Percentiles rank a stretch among this genome's conserved stretches.
Evolutionary conservation across 805 yeast species (phyloP).

Genomic region (Hanseniaspora hatyaiensis): DNA sequence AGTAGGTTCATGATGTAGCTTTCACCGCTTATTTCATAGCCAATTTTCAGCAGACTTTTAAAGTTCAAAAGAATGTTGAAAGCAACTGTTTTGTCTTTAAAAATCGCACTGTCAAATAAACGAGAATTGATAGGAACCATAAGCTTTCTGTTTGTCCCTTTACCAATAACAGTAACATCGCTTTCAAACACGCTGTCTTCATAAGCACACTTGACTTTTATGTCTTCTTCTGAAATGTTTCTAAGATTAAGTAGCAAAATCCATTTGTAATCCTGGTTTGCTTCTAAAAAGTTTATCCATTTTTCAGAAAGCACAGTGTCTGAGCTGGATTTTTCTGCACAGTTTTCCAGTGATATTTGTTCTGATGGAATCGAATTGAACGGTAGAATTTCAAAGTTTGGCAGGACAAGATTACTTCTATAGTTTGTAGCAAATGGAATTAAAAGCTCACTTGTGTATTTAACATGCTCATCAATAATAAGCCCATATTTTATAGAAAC

Average conservation of each 20-base stretch:
- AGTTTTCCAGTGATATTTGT: background rate
- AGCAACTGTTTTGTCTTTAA: background rate
- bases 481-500: slow-evolving; percentile 25
- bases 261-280: slow-evolving; percentile 14
- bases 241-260: slow-evolving; percentile 61
- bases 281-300: slow-evolving; percentile 9
- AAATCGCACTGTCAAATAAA: background rate
- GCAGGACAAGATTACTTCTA: slow-evolving; percentile 14
- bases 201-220: slow-evolving; percentile 31
- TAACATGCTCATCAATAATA: slow-evolving; percentile 18
- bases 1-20: slow-evolving; percentile 46
- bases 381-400: slow-evolving; percentile 16
- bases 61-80: slow-evolving; percentile 10
- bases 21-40: background rate
- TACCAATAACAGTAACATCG: slow-evolving; percentile 28
- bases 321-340: background rate
- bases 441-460: background rate
- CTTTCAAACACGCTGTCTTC: slow-evolving; percentile 21
- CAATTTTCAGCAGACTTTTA: background rate
- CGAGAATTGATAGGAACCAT: slow-evolving; percentile 51
- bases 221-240: slow-evolving; percentile 63
- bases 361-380: slow-evolving; percentile 9
- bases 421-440: background rate
- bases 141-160: slow-evolving; percentile 44
- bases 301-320: background rate